A percentile compares a stretch with the other conserved stretches of the same genome.
Conservation (phyloP, 176 grass and related monocot species). For the Musa beccarii region DNA sequence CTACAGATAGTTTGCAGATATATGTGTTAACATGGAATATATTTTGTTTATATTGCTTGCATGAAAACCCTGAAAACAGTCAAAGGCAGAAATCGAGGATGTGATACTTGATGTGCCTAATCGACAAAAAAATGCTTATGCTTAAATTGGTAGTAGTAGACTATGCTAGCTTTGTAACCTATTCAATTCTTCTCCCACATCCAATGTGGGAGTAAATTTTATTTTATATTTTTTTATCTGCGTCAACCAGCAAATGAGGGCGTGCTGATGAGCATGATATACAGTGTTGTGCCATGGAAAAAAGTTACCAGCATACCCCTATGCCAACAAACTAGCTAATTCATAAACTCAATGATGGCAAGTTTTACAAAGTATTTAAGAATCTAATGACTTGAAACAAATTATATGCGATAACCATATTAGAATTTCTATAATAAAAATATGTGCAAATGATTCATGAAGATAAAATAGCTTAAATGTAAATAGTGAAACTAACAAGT, state of each 20-base stretch:
- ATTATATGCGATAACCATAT: not conserved
- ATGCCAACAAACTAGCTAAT: not conserved
- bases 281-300: not conserved
- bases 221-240: too few species aligned
- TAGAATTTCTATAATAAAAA: not conserved
- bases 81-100: not conserved
- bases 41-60: not conserved
- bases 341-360: not conserved
- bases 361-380: not conserved
- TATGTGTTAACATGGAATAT: not conserved
- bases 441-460: not conserved
- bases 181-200: too few species aligned
- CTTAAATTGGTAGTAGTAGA: too few species aligned
- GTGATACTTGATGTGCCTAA: too few species aligned
- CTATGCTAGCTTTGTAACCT: too few species aligned
- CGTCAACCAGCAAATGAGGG: too few species aligned
- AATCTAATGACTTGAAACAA: not conserved
- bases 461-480: not conserved
- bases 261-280: too few species aligned
- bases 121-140: too few species aligned
- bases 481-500: conserved; percentile 5
- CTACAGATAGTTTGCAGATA: not conserved
- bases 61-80: not conserved
- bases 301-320: not conserved
- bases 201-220: too few species aligned